Percentiles rank a stretch among this genome's conserved stretches.
Evolutionary conservation across 2,329 filamentous ascomycete species (phyloP).

Genomic region (Pseudogymnoascus sp.): DNA sequence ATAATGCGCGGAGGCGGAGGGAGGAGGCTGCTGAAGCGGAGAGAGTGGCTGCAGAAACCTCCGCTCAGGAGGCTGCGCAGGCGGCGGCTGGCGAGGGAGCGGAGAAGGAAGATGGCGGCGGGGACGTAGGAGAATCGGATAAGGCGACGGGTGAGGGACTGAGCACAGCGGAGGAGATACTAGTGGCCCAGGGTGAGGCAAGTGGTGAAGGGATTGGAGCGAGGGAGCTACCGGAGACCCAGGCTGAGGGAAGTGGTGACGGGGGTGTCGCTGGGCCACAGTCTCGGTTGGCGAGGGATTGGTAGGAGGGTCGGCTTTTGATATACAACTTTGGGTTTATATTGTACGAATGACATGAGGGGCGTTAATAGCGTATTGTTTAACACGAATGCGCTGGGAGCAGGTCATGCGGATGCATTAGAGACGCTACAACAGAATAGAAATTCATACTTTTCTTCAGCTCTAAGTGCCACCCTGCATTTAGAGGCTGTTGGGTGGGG

Average conservation of each 20-base stretch:
- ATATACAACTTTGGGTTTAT: slow-evolving; percentile 1
- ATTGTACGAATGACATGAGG: slow-evolving; percentile 11
- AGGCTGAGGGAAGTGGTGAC: neutral
- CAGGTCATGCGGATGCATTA: neutral
- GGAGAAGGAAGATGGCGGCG: neutral
- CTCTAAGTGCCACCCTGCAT: no score
- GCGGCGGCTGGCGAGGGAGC: slow-evolving; percentile 15
- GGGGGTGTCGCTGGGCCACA: neutral
- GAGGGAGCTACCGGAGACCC: neutral
- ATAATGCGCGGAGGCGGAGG: slow-evolving; percentile 24
- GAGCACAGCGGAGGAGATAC: neutral
- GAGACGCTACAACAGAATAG: neutral
- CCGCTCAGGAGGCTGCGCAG: slow-evolving; percentile 22
- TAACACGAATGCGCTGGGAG: neutral
- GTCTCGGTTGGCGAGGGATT: neutral
- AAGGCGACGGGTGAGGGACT: neutral
- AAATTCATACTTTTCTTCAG: neutral
- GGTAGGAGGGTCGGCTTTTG: neutral
- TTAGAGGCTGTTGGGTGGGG: neutral
- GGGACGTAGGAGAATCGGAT: neutral
- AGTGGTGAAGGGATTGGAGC: neutral
- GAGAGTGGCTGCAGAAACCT: slow-evolving; percentile 22
- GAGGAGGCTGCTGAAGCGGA: slow-evolving; percentile 20
- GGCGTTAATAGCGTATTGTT: slow-evolving; percentile 6
- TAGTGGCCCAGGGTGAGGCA: neutral